phyloP scores from a whole-genome alignment of 176 grass and related monocot species.

The Miscanthus lutarioriparius region DNA sequence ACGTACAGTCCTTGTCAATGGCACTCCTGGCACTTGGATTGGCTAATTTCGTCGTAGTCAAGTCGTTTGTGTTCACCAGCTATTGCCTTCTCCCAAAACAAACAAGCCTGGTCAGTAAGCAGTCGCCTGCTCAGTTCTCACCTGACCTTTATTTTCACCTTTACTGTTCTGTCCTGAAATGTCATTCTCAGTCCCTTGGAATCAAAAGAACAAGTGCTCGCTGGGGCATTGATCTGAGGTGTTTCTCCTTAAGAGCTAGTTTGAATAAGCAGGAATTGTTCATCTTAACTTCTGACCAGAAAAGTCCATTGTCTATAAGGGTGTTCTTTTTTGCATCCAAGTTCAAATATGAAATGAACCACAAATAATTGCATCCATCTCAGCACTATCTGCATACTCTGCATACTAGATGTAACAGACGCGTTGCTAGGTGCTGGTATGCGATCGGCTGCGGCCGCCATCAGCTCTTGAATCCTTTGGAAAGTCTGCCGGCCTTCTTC shows the following conservation, averaged over 20 bases:
- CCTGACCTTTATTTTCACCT: not conserved
- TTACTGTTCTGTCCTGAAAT: not conserved
- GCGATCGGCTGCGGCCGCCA: too few species aligned
- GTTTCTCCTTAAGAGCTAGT: not conserved
- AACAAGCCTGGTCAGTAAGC: not conserved
- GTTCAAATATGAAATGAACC: not conserved
- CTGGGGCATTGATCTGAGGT: not conserved
- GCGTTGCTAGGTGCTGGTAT: too few species aligned
- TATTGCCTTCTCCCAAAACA: not conserved
- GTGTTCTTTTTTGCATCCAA: not conserved
- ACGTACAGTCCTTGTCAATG: not conserved
- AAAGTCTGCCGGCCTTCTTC: too few species aligned
- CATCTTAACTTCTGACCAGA: not conserved
- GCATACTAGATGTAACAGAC: too few species aligned
- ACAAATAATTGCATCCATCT: not conserved
- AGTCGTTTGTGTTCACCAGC: slow-evolving; percentile 6
- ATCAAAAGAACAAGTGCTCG: not conserved
- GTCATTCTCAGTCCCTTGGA: not conserved
- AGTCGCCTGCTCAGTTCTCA: too few species aligned
- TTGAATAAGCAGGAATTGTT: not conserved
- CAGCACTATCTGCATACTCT: too few species aligned
- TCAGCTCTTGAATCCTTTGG: too few species aligned
- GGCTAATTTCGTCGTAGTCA: not conserved
- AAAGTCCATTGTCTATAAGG: too few species aligned
- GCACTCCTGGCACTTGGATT: not conserved